phyloP scores from a whole-genome alignment of 176 grass and related monocot genomes.

The Carex scoparia region DNA sequence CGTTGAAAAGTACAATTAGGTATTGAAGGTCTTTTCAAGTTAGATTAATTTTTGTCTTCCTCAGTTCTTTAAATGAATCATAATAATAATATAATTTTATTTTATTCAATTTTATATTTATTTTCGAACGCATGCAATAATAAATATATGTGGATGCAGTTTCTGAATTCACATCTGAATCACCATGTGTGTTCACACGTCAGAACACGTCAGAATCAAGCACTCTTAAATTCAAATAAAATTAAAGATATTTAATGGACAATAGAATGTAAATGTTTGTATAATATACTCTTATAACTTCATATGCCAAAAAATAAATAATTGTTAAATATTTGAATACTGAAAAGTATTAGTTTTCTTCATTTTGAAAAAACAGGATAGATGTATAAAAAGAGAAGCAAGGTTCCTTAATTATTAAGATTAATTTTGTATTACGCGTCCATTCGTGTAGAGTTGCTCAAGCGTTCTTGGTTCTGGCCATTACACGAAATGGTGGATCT shows the following conservation, averaged over 20 bases:
- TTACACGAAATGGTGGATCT: constrained; percentile 7
- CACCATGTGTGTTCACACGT: too few species aligned
- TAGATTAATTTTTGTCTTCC: not conserved
- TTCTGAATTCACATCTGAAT: too few species aligned
- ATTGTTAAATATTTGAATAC: not conserved
- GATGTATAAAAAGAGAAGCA: not conserved
- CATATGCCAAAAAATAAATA: not conserved
- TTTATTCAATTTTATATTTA: not conserved
- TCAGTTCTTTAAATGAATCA: not conserved
- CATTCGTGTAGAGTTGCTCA: not conserved
- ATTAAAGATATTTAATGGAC: not conserved
- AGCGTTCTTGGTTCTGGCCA: not conserved
- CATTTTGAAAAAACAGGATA: not conserved
- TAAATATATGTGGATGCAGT: not conserved
- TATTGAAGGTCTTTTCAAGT: not conserved
- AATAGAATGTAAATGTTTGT: too few species aligned
- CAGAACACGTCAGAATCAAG: too few species aligned
- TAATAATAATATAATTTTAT: too few species aligned
- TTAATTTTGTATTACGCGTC: not conserved
- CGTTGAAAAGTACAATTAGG: not conserved
- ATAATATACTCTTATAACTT: too few species aligned
- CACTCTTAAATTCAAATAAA: not conserved
- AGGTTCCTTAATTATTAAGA: not conserved
- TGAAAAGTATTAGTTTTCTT: not conserved
- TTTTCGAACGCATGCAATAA: not conserved